Evolutionary conservation across 2,329 filamentous ascomycete genomes (phyloP), one percentile per base, ranked within the genome.

Genomic region (Hymenoscyphus albidus): DNA sequence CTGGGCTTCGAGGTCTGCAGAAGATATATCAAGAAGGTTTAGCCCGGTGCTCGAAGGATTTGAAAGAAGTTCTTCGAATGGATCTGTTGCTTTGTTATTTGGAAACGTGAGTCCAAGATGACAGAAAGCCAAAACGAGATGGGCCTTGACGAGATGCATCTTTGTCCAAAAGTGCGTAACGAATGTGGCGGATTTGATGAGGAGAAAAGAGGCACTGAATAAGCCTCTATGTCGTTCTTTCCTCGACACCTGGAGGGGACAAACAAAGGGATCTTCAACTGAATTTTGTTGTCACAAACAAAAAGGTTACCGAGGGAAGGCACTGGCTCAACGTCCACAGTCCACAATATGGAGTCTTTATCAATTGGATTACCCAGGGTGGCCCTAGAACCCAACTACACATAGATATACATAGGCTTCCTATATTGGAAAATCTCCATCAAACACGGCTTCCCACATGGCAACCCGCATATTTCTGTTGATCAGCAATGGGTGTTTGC

Each of bases 21-120:
- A 31, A 39, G 13, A 35, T 40, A 22, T n/a, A 63, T 14, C n/a
- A 22, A 10, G 12, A n/a, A 18, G 16, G 6, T 22, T 51, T 14
- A 63, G 51, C 7, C 61, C 61, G 44, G 31, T 51, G 9, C 16
- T 18, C 5, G 22, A n/a, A 10, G 39, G 55, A 31, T 44, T 42
- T 16, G 27, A 27, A 10, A 63, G 40, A n/a, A 59, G 40, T 10
- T 58, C 55, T 13, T 63, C 61, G 55, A 58, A 59, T 7, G 38
- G 27, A 27, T 39, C 27, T 51, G 31, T 39, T 31, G 18, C 44
- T 61, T 10, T 22, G 10, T 5, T 7, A 27, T 62, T 38, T 14
- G 59, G 31, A n/a, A 39, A 55, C 40, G 59, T 48, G 48, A 55
- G 7, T 62, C 59, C 44, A 56, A 62, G 31, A 42, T 18, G 38